These are phyloP conservation scores for Salix dunnii DNA, from an alignment of 345 rosid genomes.

Conservation along the genomic window DNA sequence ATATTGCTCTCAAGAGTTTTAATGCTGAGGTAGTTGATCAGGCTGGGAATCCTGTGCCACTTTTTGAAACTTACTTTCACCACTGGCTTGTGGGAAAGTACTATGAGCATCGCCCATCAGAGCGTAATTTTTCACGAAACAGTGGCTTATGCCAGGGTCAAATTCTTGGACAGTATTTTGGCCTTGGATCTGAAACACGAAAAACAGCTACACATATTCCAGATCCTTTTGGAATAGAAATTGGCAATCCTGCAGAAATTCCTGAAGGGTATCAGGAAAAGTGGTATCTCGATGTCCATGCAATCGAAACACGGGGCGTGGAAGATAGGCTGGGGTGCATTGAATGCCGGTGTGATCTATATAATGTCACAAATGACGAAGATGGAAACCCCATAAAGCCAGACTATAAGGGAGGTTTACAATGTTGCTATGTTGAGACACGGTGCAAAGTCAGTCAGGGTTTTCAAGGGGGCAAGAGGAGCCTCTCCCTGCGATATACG, in stretches of 20 bases:
- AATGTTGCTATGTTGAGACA: slow-evolving; percentile 62
- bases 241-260: slow-evolving; percentile 57
- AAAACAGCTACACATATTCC: slow-evolving; percentile 59
- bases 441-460: slow-evolving; percentile 59
- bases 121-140: slow-evolving; percentile 33
- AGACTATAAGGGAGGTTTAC: slow-evolving; percentile 62
- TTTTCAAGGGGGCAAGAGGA: slow-evolving; percentile 45
- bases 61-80: slow-evolving; percentile 79
- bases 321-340: slow-evolving; percentile 70
- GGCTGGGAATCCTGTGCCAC: slow-evolving; percentile 58
- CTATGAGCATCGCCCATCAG: slow-evolving; percentile 27
- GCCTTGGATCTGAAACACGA: slow-evolving; percentile 89
- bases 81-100: slow-evolving; percentile 70
- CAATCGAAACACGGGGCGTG: slow-evolving; percentile 82
- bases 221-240: slow-evolving; percentile 75
- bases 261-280: slow-evolving; percentile 66
- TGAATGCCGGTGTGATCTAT: slow-evolving; percentile 70
- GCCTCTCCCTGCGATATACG: slow-evolving; percentile 56
- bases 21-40: slow-evolving; percentile 66
- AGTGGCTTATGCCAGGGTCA: slow-evolving; percentile 59
- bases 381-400: slow-evolving; percentile 49
- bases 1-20: slow-evolving; percentile 67
- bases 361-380: slow-evolving; percentile 60
- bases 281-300: slow-evolving; percentile 79
- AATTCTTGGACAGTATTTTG: slow-evolving; percentile 54